phyloP scores from a whole-genome alignment of 2,329 filamentous ascomycete species.

The Aquanectria penicillioides region DNA sequence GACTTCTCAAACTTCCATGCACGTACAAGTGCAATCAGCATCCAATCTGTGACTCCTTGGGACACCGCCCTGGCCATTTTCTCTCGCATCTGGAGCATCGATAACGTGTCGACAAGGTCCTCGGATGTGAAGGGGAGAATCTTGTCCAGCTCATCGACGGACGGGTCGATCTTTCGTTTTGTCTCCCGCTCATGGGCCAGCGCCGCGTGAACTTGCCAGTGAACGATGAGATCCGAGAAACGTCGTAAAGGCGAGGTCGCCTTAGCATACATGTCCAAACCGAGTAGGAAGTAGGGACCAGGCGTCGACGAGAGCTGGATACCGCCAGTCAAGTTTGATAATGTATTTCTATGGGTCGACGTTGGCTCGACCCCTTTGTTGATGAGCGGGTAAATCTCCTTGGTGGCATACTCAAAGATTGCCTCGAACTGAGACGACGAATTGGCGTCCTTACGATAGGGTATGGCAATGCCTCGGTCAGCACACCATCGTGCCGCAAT shows the following conservation, averaged over 20 bases:
- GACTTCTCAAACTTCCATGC: slow-evolving; percentile 66
- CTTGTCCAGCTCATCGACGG: slow-evolving; percentile 41
- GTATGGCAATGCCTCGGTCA: slow-evolving; percentile 66
- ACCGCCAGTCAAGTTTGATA: slow-evolving; percentile 53
- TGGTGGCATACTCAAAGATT: slow-evolving; percentile 50
- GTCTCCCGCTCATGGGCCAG: slow-evolving; percentile 57
- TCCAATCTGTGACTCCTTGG: slow-evolving; percentile 62
- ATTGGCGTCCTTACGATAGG: slow-evolving; percentile 64
- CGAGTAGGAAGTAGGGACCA: slow-evolving; percentile 66
- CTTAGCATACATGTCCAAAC: slow-evolving; percentile 69
- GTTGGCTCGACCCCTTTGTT: slow-evolving; percentile 46
- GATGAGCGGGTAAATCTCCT: slow-evolving; percentile 48
- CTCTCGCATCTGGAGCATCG: slow-evolving; percentile 63
- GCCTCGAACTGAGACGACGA: slow-evolving; percentile 48
- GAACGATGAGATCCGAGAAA: slow-evolving; percentile 69
- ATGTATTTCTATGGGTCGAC: slow-evolving; percentile 41
- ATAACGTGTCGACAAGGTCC: slow-evolving; percentile 57
- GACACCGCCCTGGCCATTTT: slow-evolving; percentile 57
- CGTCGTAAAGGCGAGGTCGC: slow-evolving; percentile 74
- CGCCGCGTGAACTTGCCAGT: slow-evolving; percentile 73
- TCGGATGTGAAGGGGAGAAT: slow-evolving; percentile 59
- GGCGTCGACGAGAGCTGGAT: slow-evolving; percentile 63
- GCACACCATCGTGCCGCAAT: slow-evolving; percentile 70
- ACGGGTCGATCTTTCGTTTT: slow-evolving; percentile 37
- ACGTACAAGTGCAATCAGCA: slow-evolving; percentile 68